phyloP scores from a whole-genome alignment of 2,329 filamentous ascomycete genomes.

The Fusarium tuaranense region DNA sequence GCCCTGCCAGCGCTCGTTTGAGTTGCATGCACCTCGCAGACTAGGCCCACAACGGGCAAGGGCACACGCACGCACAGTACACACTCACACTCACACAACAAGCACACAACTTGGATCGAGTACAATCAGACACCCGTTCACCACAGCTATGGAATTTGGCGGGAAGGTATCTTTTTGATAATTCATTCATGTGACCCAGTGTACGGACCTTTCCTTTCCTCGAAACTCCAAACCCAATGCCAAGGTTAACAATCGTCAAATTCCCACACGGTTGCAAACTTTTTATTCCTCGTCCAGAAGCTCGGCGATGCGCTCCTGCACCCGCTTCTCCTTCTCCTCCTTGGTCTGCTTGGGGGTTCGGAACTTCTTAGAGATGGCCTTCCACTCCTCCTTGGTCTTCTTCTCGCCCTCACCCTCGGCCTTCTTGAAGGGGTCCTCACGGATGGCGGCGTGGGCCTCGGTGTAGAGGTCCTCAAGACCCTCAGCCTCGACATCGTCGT shows the following conservation, averaged over 20 bases:
- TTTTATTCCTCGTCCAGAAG: conserved; percentile 68
- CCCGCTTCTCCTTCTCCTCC: conserved; percentile 83
- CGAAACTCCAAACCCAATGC: conserved; percentile 55
- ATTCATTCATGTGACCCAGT: conserved; percentile 53
- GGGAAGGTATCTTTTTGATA: conserved; percentile 50
- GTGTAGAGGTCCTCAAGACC: conserved; percentile 96
- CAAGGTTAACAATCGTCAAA: conserved; percentile 47
- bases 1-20: neutral
- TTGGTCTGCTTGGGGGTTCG: conserved; percentile 80
- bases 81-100: conserved; percentile 5
- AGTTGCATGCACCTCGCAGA: neutral
- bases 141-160: conserved; percentile 46
- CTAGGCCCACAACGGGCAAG: conserved; percentile 6
- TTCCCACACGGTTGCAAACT: conserved; percentile 42
- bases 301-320: conserved; percentile 92
- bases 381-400: conserved; percentile 98
- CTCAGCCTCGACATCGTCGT: conserved; percentile 96
- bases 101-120: conserved; percentile 27
- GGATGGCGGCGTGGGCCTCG: conserved; percentile 96
- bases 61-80: conserved; percentile 10
- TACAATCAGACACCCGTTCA: conserved; percentile 46
- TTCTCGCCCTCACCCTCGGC: conserved; percentile 77
- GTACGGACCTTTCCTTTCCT: conserved; percentile 50
- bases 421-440: conserved; percentile 98
- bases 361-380: conserved; percentile 95